Base-by-base conservation (phyloP, 345 rosid genomes). In the Melaleuca alternifolia region DNA sequence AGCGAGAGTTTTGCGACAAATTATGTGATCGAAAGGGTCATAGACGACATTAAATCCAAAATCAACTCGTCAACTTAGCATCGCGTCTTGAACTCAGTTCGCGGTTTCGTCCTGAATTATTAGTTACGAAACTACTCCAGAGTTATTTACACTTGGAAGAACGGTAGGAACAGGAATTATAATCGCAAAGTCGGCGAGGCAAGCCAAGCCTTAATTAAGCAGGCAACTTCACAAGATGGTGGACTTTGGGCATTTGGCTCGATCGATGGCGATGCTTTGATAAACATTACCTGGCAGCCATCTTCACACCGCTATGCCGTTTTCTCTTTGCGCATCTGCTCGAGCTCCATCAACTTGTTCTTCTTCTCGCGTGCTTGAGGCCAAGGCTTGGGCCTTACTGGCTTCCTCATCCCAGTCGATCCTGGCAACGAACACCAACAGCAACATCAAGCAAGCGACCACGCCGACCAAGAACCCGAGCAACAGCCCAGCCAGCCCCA, bases 321-420 rank as follows among this genome's bases (percentile, higher is more conserved):
- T 20, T 71, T 37, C 79, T 71, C 79, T 33, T 71, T 71, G 46
- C 10, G 46, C 23, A 21, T 18, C 12, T 12, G 48, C 18, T 18
- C 11, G 23, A 30, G 77, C 33, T 0, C 77, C 44, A 50, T 85
- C 88, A 48, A 30, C 51, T 59, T 21, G 51, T 33, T 53, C 90
- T 81, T n/a, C n/a, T n/a, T 89, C 92, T 56, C 83, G 91, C 62
- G 50, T 44, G 48, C 77, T 81, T 71, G 92, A 85, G 54, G 95
- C 91, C 12, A 92, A 92, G 48, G 50, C 85, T 84, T 92, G 93
- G 88, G 99, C 99, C 86, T 94, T 96, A 8, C 51, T 87, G 10
- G 94, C 96, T 89, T 97, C 99, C 89, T 90, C 87, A 52, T 90
- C 85, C 99, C 99, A 95, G 79, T 95, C 88, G 62, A 94, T 91